A percentile compares a stretch with the other conserved stretches of the same genome.
These are phyloP conservation scores for Ilyonectria robusta DNA, from an alignment of 2,329 filamentous ascomycete species.

Conservation along the genomic window DNA sequence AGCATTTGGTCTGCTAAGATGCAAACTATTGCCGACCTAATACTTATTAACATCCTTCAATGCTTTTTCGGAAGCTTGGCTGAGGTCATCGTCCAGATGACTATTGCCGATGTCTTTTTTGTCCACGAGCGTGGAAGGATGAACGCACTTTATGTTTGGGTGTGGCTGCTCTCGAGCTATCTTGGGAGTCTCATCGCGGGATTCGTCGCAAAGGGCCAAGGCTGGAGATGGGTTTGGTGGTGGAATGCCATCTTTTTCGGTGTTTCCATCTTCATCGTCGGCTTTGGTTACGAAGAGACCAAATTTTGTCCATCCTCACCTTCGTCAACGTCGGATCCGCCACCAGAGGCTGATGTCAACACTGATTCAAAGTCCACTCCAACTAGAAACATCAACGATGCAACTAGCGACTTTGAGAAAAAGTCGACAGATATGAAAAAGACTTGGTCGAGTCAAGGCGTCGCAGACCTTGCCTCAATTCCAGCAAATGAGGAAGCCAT, in stretches of 20 bases:
- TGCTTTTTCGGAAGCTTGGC: slow-evolving; percentile 43
- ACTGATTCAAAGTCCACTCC: no score
- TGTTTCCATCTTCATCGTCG: slow-evolving; percentile 54
- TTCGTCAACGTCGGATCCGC: background rate
- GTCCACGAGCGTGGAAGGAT: slow-evolving; percentile 62
- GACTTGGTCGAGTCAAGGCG: background rate
- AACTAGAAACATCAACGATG: background rate
- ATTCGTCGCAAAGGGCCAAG: slow-evolving; percentile 50
- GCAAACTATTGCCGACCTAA: slow-evolving; percentile 14
- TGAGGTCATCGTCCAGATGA: slow-evolving; percentile 62
- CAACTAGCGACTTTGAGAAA: background rate
- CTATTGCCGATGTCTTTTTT: slow-evolving; percentile 63
- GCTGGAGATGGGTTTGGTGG: slow-evolving; percentile 67
- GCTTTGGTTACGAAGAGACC: slow-evolving; percentile 59
- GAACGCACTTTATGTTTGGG: slow-evolving; percentile 62
- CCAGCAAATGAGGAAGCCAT: background rate
- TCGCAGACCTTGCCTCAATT: background rate
- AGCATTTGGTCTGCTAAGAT: slow-evolving; percentile 27
- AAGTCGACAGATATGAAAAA: slow-evolving; percentile 3
- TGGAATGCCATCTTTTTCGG: slow-evolving; percentile 59
- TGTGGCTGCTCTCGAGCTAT: slow-evolving; percentile 39
- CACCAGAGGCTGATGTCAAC: background rate
- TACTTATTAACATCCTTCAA: slow-evolving; percentile 55
- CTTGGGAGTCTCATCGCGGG: slow-evolving; percentile 58
- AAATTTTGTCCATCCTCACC: slow-evolving; percentile 39